Evolutionary conservation across 208 protist species (phyloP), one percentile per base, ranked within the genome.

Genomic region (Phytomonas sp.): DNA sequence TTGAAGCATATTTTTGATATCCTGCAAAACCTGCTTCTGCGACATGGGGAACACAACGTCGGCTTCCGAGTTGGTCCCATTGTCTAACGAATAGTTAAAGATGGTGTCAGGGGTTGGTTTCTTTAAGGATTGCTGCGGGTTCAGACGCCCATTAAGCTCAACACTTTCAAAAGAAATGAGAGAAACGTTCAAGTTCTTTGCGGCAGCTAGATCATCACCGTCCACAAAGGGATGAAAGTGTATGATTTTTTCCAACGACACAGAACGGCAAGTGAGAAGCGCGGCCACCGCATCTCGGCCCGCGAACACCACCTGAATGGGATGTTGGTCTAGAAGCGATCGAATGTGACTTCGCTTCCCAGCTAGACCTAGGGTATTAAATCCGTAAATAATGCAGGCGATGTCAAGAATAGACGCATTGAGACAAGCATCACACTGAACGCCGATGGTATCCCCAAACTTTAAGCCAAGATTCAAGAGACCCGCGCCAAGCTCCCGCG

Each of bases 121-220:
- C 60, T 30, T 63, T 45, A 29, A 59, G 29, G 79, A 67, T 12
- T 75, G 32, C 19, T 70, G 62, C 40, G 72, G 64, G 29, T 77
- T 72, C 19, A 74, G 67, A 2, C 84, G 78, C 16, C 91, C 91
- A 49, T 83, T 80, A 61, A 81, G 69, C 67, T 87, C 85, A 4
- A 95, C 73, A 29, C 71, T 81, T 67, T 86, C 80, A 60, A 81
- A 89, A 6, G 83, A 78, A 29, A 94, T 45, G 32, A 96, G 81
- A 14, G 72, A 52, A 71, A 96, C 92, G 76, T 88, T 92, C 23
- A 96, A 72, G 65, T 94, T 88, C 64, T 89, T 87, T 19, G 88
- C 91, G 4, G 81, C 70, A 3, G 66, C 71, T 40, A 77, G 67
- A 63, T 94, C 87, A 31, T 76, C 82, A 19, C 86, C 79, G 60